Conservation (phyloP, 306 rosid genomes). For the Bauhinia variegata region DNA sequence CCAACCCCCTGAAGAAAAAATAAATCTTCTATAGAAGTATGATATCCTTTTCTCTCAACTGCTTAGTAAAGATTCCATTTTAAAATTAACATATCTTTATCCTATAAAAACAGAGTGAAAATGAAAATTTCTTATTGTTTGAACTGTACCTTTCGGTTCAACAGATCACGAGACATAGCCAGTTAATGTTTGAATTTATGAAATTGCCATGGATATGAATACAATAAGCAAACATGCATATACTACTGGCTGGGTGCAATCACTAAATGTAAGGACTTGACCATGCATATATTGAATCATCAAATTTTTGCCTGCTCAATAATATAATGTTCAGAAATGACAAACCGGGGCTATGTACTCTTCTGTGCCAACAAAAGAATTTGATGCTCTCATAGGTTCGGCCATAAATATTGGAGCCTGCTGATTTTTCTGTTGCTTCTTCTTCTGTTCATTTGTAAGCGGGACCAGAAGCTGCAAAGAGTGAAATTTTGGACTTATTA, state of each 20-base stretch:
- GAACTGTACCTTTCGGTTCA: neutral
- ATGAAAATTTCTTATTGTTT: neutral
- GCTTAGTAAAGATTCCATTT: neutral
- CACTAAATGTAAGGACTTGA: slow-evolving; percentile 9
- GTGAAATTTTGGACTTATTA: slow-evolving; percentile 3
- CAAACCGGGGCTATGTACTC: slow-evolving; percentile 99
- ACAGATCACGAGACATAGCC: neutral
- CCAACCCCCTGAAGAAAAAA: slow-evolving; percentile 2
- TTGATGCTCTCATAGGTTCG: slow-evolving; percentile 98
- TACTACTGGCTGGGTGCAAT: neutral
- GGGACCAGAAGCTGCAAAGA: slow-evolving; percentile 78
- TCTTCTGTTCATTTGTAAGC: slow-evolving; percentile 55
- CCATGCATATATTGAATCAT: slow-evolving; percentile 13
- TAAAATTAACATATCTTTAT: neutral
- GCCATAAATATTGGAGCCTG: slow-evolving; percentile 80
- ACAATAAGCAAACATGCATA: slow-evolving; percentile 4
- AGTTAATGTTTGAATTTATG: neutral
- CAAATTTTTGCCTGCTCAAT: neutral
- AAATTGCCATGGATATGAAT: neutral
- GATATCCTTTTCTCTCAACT: neutral
- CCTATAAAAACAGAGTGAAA: neutral
- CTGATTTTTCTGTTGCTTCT: slow-evolving; percentile 57
- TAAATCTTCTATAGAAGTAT: neutral
- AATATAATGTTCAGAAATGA: slow-evolving; percentile 23
- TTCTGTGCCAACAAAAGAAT: slow-evolving; percentile 98